Evolutionary conservation across 139 green algal species (phyloP).

Genomic region (Picochlorum sp.): DNA sequence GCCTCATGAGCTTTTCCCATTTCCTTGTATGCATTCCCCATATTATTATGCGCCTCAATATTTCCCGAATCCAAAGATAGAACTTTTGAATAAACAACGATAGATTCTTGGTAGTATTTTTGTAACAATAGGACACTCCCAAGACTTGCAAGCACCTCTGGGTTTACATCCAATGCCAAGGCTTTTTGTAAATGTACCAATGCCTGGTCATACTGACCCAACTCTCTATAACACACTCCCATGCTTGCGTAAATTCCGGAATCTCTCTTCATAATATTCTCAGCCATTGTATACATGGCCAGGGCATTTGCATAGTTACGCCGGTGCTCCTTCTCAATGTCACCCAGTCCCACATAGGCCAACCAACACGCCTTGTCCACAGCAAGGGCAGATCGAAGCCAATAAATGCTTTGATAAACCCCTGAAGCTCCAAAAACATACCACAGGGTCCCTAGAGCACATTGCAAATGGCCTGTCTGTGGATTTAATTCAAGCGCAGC

Average conservation of each 20-base stretch:
- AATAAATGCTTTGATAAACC: too few species aligned
- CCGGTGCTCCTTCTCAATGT: constrained; percentile 34
- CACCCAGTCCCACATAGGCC: constrained; percentile 70
- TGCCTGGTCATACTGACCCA: constrained; percentile 45
- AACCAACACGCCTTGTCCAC: constrained; percentile 33
- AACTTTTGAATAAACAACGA: constrained; percentile 56
- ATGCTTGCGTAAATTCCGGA: constrained; percentile 64
- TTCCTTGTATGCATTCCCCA: constrained; percentile 71
- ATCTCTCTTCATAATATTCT: constrained; percentile 43
- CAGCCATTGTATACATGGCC: constrained; percentile 55
- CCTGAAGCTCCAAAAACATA: constrained; percentile 64
- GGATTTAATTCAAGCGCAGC: constrained; percentile 64
- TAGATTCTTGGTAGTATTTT: constrained; percentile 54
- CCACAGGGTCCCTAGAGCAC: constrained; percentile 55
- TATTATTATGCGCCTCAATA: constrained; percentile 76
- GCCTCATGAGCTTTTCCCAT: constrained; percentile 52
- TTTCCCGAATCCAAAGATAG: constrained; percentile 58
- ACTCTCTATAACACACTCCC: constrained; percentile 56
- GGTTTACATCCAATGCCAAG: constrained; percentile 45
- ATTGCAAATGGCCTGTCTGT: constrained; percentile 27
- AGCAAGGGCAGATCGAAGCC: too few species aligned
- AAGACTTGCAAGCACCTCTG: constrained; percentile 61
- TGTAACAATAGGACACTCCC: constrained; percentile 61
- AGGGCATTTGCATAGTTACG: constrained; percentile 33
- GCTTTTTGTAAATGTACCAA: constrained; percentile 49